Evolutionary conservation across 179 eudicot genomes (phyloP).

Genomic region (Spinacia oleracea): DNA sequence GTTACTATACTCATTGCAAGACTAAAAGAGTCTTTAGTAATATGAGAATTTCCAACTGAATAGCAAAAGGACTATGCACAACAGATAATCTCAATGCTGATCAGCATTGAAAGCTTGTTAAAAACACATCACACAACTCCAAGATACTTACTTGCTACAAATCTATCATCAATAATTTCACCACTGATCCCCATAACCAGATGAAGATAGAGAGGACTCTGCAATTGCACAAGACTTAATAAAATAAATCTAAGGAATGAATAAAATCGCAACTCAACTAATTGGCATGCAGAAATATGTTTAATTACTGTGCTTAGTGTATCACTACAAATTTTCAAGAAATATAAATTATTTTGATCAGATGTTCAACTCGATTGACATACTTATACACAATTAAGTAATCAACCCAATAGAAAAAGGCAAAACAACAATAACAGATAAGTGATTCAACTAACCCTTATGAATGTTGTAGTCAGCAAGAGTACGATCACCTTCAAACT

Average conservation of each 20-base stretch:
- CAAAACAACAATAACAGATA: background rate
- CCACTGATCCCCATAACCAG: conserved; percentile 53
- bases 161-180: conserved; percentile 53
- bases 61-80: background rate
- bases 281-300: background rate
- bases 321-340: too few species aligned
- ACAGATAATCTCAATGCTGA: background rate
- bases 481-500: conserved; percentile 49
- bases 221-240: background rate
- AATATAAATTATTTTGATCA: too few species aligned
- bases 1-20: too few species aligned
- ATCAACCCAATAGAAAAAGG: background rate
- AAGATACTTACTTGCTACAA: conserved; percentile 48
- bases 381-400: too few species aligned
- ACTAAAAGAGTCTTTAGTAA: too few species aligned
- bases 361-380: too few species aligned
- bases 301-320: background rate
- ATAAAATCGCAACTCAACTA: background rate
- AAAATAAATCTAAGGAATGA: background rate
- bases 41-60: too few species aligned
- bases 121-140: background rate
- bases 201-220: conserved; percentile 57
- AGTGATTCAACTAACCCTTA: conserved; percentile 30
- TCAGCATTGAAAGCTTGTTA: background rate
- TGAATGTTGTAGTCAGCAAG: conserved; percentile 51